Conservation (phyloP, 371 early-diverging fungal species). For the Sporodiniella umbellata region DNA sequence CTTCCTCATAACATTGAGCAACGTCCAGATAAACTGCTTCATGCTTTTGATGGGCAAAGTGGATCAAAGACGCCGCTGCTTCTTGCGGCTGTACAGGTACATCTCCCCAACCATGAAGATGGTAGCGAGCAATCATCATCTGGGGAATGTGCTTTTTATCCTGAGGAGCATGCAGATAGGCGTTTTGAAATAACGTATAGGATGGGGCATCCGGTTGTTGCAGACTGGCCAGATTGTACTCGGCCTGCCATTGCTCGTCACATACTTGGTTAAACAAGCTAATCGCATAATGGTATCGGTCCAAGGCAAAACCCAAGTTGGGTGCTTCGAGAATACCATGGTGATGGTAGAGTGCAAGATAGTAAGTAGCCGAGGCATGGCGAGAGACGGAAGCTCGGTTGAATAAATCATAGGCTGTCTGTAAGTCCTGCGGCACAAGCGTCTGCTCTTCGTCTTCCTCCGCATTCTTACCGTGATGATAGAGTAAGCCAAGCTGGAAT, state of each 20-base stretch:
- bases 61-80: constrained; percentile 25
- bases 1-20: constrained; percentile 78
- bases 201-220: constrained; percentile 33
- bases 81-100: constrained; percentile 16
- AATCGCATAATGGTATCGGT: constrained; percentile 32
- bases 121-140: constrained; percentile 38
- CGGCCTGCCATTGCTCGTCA: constrained; percentile 38
- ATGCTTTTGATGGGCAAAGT: constrained; percentile 21
- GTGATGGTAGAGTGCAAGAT: constrained; percentile 39
- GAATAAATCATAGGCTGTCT: constrained; percentile 35
- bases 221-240: constrained; percentile 36
- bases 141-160: constrained; percentile 16
- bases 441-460: constrained; percentile 10
- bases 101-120: constrained; percentile 37
- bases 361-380: constrained; percentile 33
- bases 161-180: constrained; percentile 24
- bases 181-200: constrained; percentile 21
- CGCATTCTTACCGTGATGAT: constrained; percentile 23
- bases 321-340: constrained; percentile 38
- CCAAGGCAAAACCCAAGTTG: constrained; percentile 17
- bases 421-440: constrained; percentile 32
- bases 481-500: constrained; percentile 32
- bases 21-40: constrained; percentile 31
- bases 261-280: constrained; percentile 10
- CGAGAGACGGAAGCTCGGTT: constrained; percentile 33